These are phyloP conservation scores for Phialocephala subalpina DNA, from an alignment of 2,329 filamentous ascomycete species.

Conservation along the genomic window DNA sequence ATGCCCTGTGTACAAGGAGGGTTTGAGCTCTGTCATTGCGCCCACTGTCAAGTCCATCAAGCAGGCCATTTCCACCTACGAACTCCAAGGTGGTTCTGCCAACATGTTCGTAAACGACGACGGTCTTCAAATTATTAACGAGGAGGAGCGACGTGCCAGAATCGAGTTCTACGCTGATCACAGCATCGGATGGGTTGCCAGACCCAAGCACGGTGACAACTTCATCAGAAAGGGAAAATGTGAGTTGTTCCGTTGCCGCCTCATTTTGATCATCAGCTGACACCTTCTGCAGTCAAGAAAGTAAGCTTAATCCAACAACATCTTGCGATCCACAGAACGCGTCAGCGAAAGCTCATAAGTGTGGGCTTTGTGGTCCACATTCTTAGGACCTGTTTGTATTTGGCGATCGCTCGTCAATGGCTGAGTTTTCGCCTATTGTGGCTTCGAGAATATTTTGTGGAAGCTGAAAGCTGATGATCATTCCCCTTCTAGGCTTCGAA, in stretches of 20 bases:
- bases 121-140: conserved; percentile 72
- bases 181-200: conserved; percentile 74
- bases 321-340: conserved; percentile 13
- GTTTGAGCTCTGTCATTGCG: conserved; percentile 75
- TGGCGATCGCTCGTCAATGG: neutral
- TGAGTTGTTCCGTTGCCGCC: conserved; percentile 30
- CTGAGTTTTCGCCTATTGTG: neutral
- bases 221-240: conserved; percentile 69
- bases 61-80: conserved; percentile 78
- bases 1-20: conserved; percentile 89
- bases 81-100: conserved; percentile 78
- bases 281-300: conserved; percentile 47
- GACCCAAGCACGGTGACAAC: conserved; percentile 68
- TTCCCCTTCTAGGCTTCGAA: conserved; percentile 74
- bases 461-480: conserved; percentile 34
- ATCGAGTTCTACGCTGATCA: conserved; percentile 75
- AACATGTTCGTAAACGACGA: conserved; percentile 83
- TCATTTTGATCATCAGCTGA: conserved; percentile 21
- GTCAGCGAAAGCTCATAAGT: conserved; percentile 9
- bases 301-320: conserved; percentile 39
- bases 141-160: conserved; percentile 67
- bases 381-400: conserved; percentile 8
- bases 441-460: neutral
- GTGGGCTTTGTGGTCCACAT: conserved; percentile 15
- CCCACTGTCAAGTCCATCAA: conserved; percentile 83